These are phyloP conservation scores for Orbilia ellipsospora DNA, from an alignment of 2,329 filamentous ascomycete genomes.

Conservation along the genomic window DNA sequence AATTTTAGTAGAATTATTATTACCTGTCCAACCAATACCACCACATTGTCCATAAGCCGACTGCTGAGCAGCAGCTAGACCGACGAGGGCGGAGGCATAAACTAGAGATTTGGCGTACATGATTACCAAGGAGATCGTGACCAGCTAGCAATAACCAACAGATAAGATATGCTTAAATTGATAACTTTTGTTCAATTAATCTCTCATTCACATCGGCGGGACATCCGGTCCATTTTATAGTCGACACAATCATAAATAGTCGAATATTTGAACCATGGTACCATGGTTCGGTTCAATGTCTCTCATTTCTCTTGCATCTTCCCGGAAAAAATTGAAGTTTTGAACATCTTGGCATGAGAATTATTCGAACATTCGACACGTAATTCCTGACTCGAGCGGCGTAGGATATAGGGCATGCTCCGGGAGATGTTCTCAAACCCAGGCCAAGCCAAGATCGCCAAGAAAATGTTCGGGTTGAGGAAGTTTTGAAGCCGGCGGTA, in stretches of 20 bases:
- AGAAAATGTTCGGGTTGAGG: conserved; percentile 16
- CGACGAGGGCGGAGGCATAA: conserved; percentile 11
- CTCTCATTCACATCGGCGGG: no score
- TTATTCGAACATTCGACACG: no score
- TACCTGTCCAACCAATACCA: conserved; percentile 49
- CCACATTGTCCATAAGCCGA: conserved; percentile 47
- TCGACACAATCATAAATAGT: no score
- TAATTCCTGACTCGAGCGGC: no score
- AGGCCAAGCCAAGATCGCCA: not conserved
- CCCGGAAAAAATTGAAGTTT: no score
- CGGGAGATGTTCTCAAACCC: no score
- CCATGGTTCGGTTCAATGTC: not conserved
- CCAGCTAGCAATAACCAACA: not conserved
- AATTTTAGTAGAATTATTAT: not conserved
- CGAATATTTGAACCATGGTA: not conserved
- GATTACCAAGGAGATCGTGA: not conserved
- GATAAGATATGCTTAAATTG: no score
- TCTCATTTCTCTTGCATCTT: no score
- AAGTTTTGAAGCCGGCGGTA: conserved; percentile 20
- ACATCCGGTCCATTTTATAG: no score
- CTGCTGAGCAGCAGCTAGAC: conserved; percentile 29
- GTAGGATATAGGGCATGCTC: no score
- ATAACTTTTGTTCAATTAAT: no score
- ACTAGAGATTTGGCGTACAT: conserved; percentile 33
- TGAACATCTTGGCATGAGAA: no score